A percentile compares a stretch with the other conserved stretches of the same genome.
These are phyloP conservation scores for Straminergon stramineum DNA, from an alignment of 225 moss, liverwort and hornwort genomes.

Conservation along the genomic window DNA sequence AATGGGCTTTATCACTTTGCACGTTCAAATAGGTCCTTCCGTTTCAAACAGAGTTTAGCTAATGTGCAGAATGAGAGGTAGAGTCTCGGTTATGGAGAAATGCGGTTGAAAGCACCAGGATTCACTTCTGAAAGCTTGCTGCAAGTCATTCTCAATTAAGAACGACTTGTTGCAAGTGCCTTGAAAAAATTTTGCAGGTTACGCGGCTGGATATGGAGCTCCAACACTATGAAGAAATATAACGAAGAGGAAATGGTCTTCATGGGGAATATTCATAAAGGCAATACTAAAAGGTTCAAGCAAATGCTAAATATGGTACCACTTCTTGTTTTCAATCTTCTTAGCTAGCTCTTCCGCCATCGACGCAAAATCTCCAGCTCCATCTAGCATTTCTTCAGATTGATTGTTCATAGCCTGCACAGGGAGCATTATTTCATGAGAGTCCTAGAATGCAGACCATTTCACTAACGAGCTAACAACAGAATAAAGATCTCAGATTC, in stretches of 20 bases:
- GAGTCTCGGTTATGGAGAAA: neutral
- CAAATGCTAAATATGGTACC: slow-evolving; percentile 58
- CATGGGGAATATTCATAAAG: neutral
- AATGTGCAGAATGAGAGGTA: neutral
- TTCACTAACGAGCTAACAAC: neutral
- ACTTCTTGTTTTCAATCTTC: slow-evolving; percentile 66
- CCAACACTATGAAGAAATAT: neutral
- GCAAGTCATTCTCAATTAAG: neutral
- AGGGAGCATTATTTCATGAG: neutral
- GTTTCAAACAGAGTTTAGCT: neutral
- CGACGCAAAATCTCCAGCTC: slow-evolving; percentile 77
- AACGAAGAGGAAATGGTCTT: neutral
- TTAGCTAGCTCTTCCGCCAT: slow-evolving; percentile 81
- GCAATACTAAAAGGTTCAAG: neutral
- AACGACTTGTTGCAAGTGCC: neutral
- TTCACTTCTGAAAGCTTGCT: neutral
- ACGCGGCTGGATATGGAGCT: neutral
- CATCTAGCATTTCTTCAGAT: slow-evolving; percentile 63
- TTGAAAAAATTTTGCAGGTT: neutral
- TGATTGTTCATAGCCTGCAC: slow-evolving; percentile 64
- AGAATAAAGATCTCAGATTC: neutral
- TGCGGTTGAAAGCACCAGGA: neutral
- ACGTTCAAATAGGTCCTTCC: neutral
- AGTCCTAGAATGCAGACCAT: neutral
- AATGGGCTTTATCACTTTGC: neutral